Evolutionary conservation across 352 stramenopile species (phyloP).

Genomic region (Phytopythium vexans): DNA sequence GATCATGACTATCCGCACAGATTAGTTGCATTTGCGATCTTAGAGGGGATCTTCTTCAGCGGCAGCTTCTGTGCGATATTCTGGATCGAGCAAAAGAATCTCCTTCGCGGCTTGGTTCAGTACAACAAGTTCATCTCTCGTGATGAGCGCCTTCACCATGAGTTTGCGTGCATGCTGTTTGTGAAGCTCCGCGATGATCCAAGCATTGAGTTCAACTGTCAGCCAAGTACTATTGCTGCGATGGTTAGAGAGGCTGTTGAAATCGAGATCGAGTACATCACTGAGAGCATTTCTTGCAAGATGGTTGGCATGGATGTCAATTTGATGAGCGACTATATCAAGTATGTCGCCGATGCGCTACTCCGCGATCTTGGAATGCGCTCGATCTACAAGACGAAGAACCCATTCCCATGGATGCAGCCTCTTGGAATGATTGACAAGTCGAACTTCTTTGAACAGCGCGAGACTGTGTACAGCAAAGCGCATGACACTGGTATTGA

Average conservation of each 20-base stretch:
- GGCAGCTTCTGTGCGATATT: conserved; percentile 93
- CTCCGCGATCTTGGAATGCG: too few relatives aligned
- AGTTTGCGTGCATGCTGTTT: conserved; percentile 94
- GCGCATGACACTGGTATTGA: too few relatives aligned
- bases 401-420: too few relatives aligned
- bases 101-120: conserved; percentile 91
- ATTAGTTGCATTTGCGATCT: conserved; percentile 89
- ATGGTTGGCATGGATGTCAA: conserved; percentile 93
- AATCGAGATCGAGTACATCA: conserved; percentile 93
- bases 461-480: too few relatives aligned
- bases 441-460: too few relatives aligned
- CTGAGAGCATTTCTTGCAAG: conserved; percentile 86
- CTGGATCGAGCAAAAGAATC: conserved; percentile 92
- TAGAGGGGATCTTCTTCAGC: conserved; percentile 95
- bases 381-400: too few relatives aligned
- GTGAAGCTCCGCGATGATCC: conserved; percentile 82
- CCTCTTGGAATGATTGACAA: too few relatives aligned
- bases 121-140: conserved; percentile 92
- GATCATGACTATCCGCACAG: conserved; percentile 84
- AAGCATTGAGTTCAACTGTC: too few relatives aligned
- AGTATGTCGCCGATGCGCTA: conserved; percentile 94
- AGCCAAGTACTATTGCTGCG: too few relatives aligned
- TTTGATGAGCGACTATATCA: conserved; percentile 94
- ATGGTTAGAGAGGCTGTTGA: too few relatives aligned
- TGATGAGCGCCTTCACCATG: conserved; percentile 93